These are phyloP conservation scores for Wickerhamiella allomyrinae DNA, from an alignment of 805 yeast genomes.

Conservation along the genomic window DNA sequence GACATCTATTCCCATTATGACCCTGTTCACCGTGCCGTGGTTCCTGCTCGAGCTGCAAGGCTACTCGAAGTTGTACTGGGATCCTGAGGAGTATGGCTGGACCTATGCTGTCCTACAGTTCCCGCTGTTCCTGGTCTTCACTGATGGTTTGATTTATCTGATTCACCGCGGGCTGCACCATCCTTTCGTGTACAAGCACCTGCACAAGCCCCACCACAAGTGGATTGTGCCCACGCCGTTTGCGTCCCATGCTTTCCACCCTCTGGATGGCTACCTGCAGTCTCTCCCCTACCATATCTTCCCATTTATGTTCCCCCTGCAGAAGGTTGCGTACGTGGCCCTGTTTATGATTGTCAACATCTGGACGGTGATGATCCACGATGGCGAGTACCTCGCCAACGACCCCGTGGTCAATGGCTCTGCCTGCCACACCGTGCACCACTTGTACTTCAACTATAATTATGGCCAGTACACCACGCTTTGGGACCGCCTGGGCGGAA, in stretches of 20 bases:
- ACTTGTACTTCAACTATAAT: conserved; percentile 91
- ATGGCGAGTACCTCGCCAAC: conserved; percentile 87
- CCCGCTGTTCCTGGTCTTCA: conserved; percentile 74
- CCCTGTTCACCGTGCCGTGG: conserved; percentile 76
- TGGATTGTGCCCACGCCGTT: conserved; percentile 98
- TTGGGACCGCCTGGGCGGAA: conserved; percentile 93
- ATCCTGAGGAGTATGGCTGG: conserved; percentile 51
- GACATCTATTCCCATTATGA: conserved; percentile 82
- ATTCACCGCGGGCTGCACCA: conserved; percentile 90
- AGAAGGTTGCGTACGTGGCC: conserved; percentile 67
- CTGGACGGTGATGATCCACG: conserved; percentile 98
- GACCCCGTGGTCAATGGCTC: conserved; percentile 94
- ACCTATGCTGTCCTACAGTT: conserved; percentile 54
- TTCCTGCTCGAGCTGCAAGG: conserved; percentile 75
- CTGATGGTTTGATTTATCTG: conserved; percentile 84
- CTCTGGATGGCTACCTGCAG: conserved; percentile 90
- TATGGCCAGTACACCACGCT: conserved; percentile 96
- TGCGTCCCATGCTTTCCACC: conserved; percentile 98
- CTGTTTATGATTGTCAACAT: conserved; percentile 85
- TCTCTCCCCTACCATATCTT: conserved; percentile 85
- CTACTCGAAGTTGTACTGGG: conserved; percentile 61
- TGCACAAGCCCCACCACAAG: conserved; percentile 97
- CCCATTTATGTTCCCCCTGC: conserved; percentile 86
- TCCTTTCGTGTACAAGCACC: conserved; percentile 69
- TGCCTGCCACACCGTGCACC: conserved; percentile 96